Base-by-base conservation (phyloP, 116 monocot genomes). In the Papilionanthe hybrid region DNA sequence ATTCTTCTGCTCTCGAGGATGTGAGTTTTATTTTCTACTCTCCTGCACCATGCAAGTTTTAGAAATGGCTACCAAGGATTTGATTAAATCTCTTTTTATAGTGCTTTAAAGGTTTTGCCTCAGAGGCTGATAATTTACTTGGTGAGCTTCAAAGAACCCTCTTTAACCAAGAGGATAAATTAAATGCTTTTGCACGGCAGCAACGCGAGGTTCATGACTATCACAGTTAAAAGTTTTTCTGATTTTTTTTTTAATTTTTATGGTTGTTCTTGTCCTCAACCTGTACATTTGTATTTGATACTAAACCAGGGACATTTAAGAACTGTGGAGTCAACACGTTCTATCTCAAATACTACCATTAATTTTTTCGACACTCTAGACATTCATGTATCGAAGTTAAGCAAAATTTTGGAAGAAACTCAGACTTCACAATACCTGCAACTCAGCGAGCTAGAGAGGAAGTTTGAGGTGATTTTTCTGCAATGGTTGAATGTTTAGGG, bases 391-490 rank as follows among this genome's bases (percentile, higher is more conserved):
- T 87, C 85, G 6, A 95, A 86, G n/a, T 79, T 99, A 79, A 93
- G 78, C 78, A 85, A 65, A 84, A 99, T 95, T 77, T 81, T 99
- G 86, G 86, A 93, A 83, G 92, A 95, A 86, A 88, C 95, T 49
- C 95, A 92, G 87, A 58, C 75, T 63, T 84, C 84, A 5, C 95
- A 99, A 85, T 85, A 95, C 69, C 84, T 78, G 83, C 88, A 89
- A 81, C 89, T 99, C 10, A 79, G 74, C 78, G 95, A 95, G 56
- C 95, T 99, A 80, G 95, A 99, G 78, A 95, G 81, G 83, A 99
- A 99, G 66, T 99, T 99, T 85, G 99, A 99, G 93, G 99, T 95
- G 50, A 48, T 78, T 79, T 45, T 82, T 4, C 66, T 77, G 42
- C 22, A 45, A 41, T 75, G 71, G 29, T 77, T 57, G 50, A 68